Percentiles rank a stretch among this genome's conserved stretches.
Conservation (phyloP, 2,329 filamentous ascomycete species). For the Pseudogymnoascus sp. region DNA sequence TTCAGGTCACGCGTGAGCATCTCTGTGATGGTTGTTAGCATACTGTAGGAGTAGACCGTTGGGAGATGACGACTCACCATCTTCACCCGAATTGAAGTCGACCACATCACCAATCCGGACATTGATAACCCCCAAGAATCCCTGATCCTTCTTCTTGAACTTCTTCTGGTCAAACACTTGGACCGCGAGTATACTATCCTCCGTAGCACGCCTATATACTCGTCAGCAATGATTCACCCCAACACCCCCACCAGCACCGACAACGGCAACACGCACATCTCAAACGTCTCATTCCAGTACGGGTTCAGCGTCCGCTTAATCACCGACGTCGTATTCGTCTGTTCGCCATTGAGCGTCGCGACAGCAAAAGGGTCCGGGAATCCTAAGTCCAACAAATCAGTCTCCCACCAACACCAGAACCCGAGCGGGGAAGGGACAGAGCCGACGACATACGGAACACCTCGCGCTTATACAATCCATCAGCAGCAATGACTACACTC, state of each 20-base stretch:
- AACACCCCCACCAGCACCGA: constrained; percentile 12
- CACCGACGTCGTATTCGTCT: constrained; percentile 95
- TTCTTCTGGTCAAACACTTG: constrained; percentile 99
- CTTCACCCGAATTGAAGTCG: constrained; percentile 78
- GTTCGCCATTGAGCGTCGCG: constrained; percentile 92
- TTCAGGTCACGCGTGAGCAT: constrained; percentile 97
- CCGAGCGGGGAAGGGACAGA: constrained; percentile 6
- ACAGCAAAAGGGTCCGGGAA: constrained; percentile 98
- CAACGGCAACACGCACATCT: constrained; percentile 63
- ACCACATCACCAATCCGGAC: constrained; percentile 91
- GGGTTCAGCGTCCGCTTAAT: constrained; percentile 97
- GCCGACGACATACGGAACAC: constrained; percentile 72
- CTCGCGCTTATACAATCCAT: constrained; percentile 98
- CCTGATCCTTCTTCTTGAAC: constrained; percentile 99
- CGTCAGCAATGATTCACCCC: constrained; percentile 16
- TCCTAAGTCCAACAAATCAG: constrained; percentile 43
- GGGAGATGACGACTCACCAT: constrained; percentile 54
- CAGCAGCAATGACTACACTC: constrained; percentile 83
- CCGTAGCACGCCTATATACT: constrained; percentile 65
- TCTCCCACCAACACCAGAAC: constrained; percentile 25
- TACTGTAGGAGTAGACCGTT: constrained; percentile 11
- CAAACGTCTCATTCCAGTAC: constrained; percentile 99
- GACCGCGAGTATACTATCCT: constrained; percentile 93
- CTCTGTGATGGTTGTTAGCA: constrained; percentile 41
- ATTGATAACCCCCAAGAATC: constrained; percentile 96